Evolutionary conservation across 768 basidiomycete species (phyloP).

Genomic region (Naematelia aurantialba): DNA sequence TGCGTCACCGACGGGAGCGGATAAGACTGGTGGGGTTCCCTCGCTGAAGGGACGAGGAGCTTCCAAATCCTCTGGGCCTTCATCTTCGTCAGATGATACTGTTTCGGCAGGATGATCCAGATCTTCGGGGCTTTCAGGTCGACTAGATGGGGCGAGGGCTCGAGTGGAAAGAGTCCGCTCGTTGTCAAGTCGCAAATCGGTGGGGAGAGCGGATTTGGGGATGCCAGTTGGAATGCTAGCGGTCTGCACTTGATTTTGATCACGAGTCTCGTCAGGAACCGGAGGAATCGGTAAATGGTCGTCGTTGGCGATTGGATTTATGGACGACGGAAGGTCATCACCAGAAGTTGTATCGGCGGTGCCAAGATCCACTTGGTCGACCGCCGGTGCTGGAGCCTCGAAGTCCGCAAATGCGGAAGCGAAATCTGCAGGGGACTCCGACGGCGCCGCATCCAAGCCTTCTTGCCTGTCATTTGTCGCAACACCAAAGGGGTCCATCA

Average conservation of each 20-base stretch:
- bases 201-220: slow-evolving; percentile 28
- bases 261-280: no score
- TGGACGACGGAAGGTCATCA: neutral
- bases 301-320: no score
- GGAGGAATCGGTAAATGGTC: no score
- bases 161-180: slow-evolving; percentile 45
- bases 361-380: neutral
- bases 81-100: slow-evolving; percentile 43
- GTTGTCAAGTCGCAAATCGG: slow-evolving; percentile 30
- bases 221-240: slow-evolving; percentile 55
- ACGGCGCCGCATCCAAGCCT: slow-evolving; percentile 14
- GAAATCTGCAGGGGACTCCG: slow-evolving; percentile 36
- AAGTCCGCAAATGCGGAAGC: slow-evolving; percentile 47
- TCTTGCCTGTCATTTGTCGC: slow-evolving; percentile 7
- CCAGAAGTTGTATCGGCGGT: neutral
- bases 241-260: slow-evolving; percentile 42
- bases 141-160: slow-evolving; percentile 28
- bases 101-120: slow-evolving; percentile 6
- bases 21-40: slow-evolving; percentile 1
- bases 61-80: slow-evolving; percentile 51
- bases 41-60: slow-evolving; percentile 10
- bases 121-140: slow-evolving; percentile 34
- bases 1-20: slow-evolving; percentile 6
- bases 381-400: slow-evolving; percentile 6
- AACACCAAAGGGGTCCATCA: slow-evolving; percentile 32